These are phyloP conservation scores for Knufia fluminis DNA, from an alignment of 2,329 filamentous ascomycete genomes.

Conservation along the genomic window DNA sequence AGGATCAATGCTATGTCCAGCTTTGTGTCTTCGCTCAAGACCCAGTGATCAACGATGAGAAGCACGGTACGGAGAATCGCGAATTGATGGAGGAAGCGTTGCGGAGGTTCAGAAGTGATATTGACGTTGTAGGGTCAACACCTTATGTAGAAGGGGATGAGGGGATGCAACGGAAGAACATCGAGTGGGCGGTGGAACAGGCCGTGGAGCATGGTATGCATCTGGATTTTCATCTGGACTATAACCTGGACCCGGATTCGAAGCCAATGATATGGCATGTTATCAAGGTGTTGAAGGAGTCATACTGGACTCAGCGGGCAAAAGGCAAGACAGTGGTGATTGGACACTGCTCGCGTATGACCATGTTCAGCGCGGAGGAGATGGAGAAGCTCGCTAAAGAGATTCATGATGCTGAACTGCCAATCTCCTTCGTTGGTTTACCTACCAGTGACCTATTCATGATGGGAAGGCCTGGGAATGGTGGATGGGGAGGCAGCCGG, in stretches of 20 bases:
- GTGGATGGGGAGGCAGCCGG: conserved; percentile 24
- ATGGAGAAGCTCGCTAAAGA: conserved; percentile 41
- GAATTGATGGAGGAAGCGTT: conserved; percentile 42
- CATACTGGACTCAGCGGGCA: conserved; percentile 38
- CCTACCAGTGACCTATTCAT: conserved; percentile 65
- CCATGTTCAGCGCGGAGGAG: conserved; percentile 43
- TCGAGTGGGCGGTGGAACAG: conserved; percentile 52
- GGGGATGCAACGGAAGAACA: conserved; percentile 45
- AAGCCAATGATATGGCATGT: conserved; percentile 48
- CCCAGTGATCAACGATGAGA: conserved; percentile 51
- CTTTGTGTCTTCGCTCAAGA: conserved; percentile 65
- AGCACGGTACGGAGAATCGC: conserved; percentile 42
- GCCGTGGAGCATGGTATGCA: conserved; percentile 46
- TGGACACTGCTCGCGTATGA: conserved; percentile 61
- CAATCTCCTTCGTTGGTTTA: conserved; percentile 58
- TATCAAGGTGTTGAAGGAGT: conserved; percentile 41
- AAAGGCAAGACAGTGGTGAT: conserved; percentile 47
- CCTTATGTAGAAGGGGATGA: conserved; percentile 57
- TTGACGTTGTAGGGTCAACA: conserved; percentile 57
- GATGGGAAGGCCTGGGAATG: conserved; percentile 44
- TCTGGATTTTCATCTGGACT: conserved; percentile 65
- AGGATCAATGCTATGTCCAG: conserved; percentile 49
- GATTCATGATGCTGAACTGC: conserved; percentile 42
- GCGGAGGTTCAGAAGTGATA: conserved; percentile 23
- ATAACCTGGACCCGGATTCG: conserved; percentile 47